Conservation (phyloP, 768 basidiomycete species). For the Lactarius hengduanensis region DNA sequence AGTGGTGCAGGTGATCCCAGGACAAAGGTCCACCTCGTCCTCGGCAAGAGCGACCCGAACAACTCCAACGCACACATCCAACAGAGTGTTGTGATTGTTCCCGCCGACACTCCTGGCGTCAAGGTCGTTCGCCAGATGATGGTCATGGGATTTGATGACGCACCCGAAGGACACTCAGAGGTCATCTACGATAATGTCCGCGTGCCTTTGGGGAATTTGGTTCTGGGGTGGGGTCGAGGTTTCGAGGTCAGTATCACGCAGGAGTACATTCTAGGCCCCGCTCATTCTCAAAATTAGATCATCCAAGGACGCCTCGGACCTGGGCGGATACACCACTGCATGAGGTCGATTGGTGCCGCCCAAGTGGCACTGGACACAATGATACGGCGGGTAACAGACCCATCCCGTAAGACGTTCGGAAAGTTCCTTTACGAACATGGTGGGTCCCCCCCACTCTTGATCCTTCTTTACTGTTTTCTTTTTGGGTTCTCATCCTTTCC, state of each 20-base stretch:
- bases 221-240: slow-evolving; percentile 92
- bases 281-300: slow-evolving; percentile 46
- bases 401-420: slow-evolving; percentile 88
- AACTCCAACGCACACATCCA: slow-evolving; percentile 76
- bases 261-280: background rate
- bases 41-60: slow-evolving; percentile 90
- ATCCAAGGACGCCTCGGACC: slow-evolving; percentile 96
- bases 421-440: slow-evolving; percentile 92
- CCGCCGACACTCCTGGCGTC: slow-evolving; percentile 81
- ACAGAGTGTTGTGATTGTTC: slow-evolving; percentile 96
- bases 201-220: slow-evolving; percentile 76
- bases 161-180: slow-evolving; percentile 96
- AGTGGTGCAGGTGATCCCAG: slow-evolving; percentile 95
- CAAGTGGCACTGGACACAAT: slow-evolving; percentile 81
- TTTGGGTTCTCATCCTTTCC: background rate
- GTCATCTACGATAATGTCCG: slow-evolving; percentile 93
- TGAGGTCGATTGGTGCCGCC: slow-evolving; percentile 93
- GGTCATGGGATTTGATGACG: slow-evolving; percentile 93
- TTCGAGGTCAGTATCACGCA: slow-evolving; percentile 63
- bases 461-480: background rate
- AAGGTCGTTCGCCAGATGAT: slow-evolving; percentile 89
- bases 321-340: slow-evolving; percentile 96
- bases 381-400: slow-evolving; percentile 91
- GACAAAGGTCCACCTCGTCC: slow-evolving; percentile 84
- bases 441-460: slow-evolving; percentile 35